Base-by-base conservation (phyloP, 2,329 filamentous ascomycete species). In the Pseudofabraea citricarpa region DNA sequence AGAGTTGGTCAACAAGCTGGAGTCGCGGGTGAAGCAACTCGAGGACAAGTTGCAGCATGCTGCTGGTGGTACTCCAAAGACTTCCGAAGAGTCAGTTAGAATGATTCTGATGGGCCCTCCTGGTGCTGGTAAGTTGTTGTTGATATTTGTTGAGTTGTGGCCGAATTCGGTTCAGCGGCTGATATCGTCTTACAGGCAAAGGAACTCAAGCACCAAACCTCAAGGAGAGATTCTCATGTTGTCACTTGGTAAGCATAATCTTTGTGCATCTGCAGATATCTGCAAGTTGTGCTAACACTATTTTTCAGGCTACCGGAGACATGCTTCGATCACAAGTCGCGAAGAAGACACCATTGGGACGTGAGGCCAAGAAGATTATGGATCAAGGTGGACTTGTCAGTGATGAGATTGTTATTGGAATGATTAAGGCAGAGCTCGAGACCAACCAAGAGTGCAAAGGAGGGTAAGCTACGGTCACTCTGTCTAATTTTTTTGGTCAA, bases 311-410 rank as follows among this genome's bases (percentile, higher is more conserved):
- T 52, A 98, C 93, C 47, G 93, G 93, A 67, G 93, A 98, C 71
- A 98, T 98, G 93, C 81, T 98, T 63, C 90, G 93, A 63, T 95
- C 90, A 56, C 93, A 98, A 71, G 93, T 98, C 64, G 87, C 91
- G 54, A 94, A 95, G 74, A 96, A 97, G 83, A 98, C 93, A 45
- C 71, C 87, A 47, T 82, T 98, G 54, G 93, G 93, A 58, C 81
- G 87, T 64, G 90, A 96, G 75, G 93, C 93, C 55, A 98, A 98
- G 84, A 97, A 97, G 83, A 98, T 98, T 69, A 98, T 98, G 93
- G 93, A 98, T 65, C 86, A 91, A 66, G 93, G 93, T 59, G 91
- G 91, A 57, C 82, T 98, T 47, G 93, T 98, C 66, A 95, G 90
- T 68, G 93, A 98, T 69, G 91, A 97, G 65, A 98, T 98, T 65